Evolutionary conservation across 2,329 filamentous ascomycete genomes (phyloP), one percentile per base, ranked within the genome.

Genomic region (Xylaria sp.): DNA sequence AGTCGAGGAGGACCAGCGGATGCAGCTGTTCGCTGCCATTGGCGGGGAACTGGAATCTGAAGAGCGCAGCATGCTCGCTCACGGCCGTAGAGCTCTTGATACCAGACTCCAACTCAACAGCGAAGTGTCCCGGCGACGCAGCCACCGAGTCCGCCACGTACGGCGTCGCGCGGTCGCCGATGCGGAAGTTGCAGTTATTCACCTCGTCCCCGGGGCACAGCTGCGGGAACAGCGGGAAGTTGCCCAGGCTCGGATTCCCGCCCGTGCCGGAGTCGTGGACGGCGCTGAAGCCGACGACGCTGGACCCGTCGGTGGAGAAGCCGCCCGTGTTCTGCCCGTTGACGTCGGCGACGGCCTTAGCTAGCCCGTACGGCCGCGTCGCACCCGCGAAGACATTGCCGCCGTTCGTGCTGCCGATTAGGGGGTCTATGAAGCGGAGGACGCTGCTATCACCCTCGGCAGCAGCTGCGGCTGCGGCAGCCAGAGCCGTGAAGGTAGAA

Each of bases 51-150:
- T 82, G 85, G 71, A 91, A 89, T 3, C 84, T 82, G 74, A 90
- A 90, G n/a, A 91, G 75, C 2, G 88, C 87, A 1, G 88, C 88
- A 66, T 86, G 87, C 52, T 90, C 87, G 1, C 88, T 85, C 3
- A 86, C 84, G 0, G 89, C 89, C 84, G 89, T 89, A 67, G 90
- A 86, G 0, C 86, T 85, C 34, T 82, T 81, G 44, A 91, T 82
- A 0, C 84, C 84, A 8, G 84, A 86, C 8, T 77, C 81, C 50
- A 91, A 77, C 1, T 82, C 83, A n/a, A 91, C 82, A 13, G 83
- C 81, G 74, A 91, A 91, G 69, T 89, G 87, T 2, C 88, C 88
- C 0, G 87, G 87, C 9, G 77, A 74, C 0, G 87, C 86, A 13
- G 81, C 78, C 0, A 85, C 81, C 1, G 82, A 85, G 12, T 82